Conservation (phyloP, 164 flowering plant genomes). For the Tinospora cordifolia region DNA sequence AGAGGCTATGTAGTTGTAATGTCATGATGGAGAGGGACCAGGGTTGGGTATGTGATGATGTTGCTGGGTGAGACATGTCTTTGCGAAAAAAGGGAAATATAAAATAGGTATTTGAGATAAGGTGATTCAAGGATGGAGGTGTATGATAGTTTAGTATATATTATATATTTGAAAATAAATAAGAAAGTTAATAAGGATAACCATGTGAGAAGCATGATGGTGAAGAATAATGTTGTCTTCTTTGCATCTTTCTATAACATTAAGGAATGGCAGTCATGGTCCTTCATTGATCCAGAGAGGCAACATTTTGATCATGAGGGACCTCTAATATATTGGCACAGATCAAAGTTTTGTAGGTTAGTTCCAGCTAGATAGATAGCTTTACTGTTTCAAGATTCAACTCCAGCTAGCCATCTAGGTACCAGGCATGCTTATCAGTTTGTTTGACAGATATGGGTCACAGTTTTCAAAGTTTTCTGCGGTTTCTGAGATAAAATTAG, state of each 20-base stretch:
- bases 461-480: too few relatives aligned
- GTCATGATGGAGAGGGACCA: conserved; percentile 23
- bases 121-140: conserved; percentile 10
- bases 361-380: background rate
- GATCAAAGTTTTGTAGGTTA: conserved; percentile 7
- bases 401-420: background rate
- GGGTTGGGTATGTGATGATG: conserved; percentile 10
- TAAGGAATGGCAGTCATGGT: conserved; percentile 24
- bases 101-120: conserved; percentile 14
- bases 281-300: conserved; percentile 5
- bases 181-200: conserved; percentile 15
- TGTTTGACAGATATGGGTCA: too few relatives aligned
- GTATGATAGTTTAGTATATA: background rate
- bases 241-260: background rate
- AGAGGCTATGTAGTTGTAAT: background rate
- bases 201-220: conserved; percentile 49
- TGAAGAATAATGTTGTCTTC: conserved; percentile 34
- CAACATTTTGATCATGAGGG: conserved; percentile 7
- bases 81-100: conserved; percentile 2
- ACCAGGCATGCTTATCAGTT: background rate
- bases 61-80: background rate
- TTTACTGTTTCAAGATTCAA: conserved; percentile 4
- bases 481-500: too few relatives aligned
- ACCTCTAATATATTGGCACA: conserved; percentile 12
- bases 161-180: conserved; percentile 6